Percentiles rank a stretch among this genome's conserved stretches.
Conservation (phyloP, 768 basidiomycete genomes). For the Hygrophorus russula region DNA sequence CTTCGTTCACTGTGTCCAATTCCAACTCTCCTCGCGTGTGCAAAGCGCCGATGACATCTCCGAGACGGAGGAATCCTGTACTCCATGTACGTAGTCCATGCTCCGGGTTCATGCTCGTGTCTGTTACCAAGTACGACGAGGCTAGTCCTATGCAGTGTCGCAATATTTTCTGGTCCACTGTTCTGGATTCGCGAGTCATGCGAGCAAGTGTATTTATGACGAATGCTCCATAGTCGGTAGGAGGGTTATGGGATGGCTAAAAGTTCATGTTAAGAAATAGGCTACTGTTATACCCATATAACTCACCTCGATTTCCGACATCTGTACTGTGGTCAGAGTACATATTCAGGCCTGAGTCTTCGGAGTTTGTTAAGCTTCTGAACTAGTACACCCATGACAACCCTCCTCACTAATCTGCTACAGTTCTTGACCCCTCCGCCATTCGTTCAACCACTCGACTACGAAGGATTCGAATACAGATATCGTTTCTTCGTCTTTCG, state of each 20-base stretch:
- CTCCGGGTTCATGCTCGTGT: conserved; percentile 52
- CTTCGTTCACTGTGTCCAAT: conserved; percentile 64
- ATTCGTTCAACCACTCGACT: conserved; percentile 41
- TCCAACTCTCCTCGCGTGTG: conserved; percentile 59
- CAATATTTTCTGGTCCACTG: conserved; percentile 49
- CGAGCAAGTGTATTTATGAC: conserved; percentile 44
- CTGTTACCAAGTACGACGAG: conserved; percentile 71
- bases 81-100: conserved; percentile 52
- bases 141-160: conserved; percentile 58
- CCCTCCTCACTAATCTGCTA: conserved; percentile 23
- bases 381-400: conserved; percentile 17
- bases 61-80: conserved; percentile 53
- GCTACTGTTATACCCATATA: not conserved
- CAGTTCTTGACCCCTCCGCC: conserved; percentile 45
- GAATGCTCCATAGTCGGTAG: conserved; percentile 52
- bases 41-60: conserved; percentile 65
- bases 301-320: conserved; percentile 5
- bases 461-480: conserved; percentile 62
- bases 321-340: not conserved
- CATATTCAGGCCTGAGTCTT: not conserved
- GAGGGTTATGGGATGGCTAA: conserved; percentile 19
- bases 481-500: conserved; percentile 75
- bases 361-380: not conserved
- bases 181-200: conserved; percentile 30
- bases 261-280: not conserved